A percentile compares a stretch with the other conserved stretches of the same genome.
phyloP scores from a whole-genome alignment of 495 filamentous ascomycete genomes.

The Xylaria telfairii region DNA sequence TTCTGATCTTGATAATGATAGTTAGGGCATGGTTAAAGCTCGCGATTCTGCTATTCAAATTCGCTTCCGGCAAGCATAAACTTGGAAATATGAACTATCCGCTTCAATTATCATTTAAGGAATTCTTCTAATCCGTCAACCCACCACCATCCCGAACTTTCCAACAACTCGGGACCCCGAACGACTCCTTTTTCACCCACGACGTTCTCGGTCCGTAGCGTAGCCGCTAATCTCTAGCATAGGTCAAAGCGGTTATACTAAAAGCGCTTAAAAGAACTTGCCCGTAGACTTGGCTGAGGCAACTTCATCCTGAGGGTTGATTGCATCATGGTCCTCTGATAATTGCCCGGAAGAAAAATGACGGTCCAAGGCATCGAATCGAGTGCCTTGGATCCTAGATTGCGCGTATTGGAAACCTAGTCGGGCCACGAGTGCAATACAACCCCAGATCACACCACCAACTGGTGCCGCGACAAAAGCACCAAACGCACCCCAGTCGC shows the following conservation, averaged over 20 bases:
- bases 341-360: slow-evolving; percentile 50
- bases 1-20: not conserved
- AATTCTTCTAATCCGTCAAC: not conserved
- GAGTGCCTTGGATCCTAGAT: slow-evolving; percentile 57
- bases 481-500: slow-evolving; percentile 78
- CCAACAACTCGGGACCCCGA: not conserved
- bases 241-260: not conserved
- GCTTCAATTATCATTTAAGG: too few species aligned
- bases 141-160: not conserved
- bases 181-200: not conserved
- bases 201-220: not conserved
- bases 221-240: not conserved
- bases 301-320: slow-evolving; percentile 33
- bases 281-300: slow-evolving; percentile 50
- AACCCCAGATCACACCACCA: slow-evolving; percentile 72
- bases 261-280: slow-evolving; percentile 55
- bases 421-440: slow-evolving; percentile 62
- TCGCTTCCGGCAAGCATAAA: not conserved
- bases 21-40: not conserved
- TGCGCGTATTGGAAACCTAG: slow-evolving; percentile 56
- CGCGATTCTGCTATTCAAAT: not conserved
- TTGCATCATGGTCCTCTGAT: slow-evolving; percentile 33
- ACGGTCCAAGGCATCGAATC: slow-evolving; percentile 69
- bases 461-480: slow-evolving; percentile 80
- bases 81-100: not conserved